Conservation (phyloP, 1,139 yeast genomes). For the Debaryomyces subglobosus region DNA sequence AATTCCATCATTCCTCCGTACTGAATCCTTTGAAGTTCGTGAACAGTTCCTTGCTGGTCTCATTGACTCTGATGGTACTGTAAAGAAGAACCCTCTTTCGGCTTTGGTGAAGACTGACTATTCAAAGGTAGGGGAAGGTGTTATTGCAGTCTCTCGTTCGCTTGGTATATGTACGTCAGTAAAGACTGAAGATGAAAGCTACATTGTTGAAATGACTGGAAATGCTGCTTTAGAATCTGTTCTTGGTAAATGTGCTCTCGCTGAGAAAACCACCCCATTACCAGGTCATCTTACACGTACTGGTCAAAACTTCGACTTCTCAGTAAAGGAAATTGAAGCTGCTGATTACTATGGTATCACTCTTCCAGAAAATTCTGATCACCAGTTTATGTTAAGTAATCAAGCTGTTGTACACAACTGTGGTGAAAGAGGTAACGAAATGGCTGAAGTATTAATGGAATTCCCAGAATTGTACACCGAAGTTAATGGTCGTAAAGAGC, state of each 20-base stretch:
- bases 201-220: slow-evolving; percentile 18
- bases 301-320: slow-evolving; percentile 29
- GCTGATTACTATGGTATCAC: slow-evolving; percentile 45
- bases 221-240: slow-evolving; percentile 21
- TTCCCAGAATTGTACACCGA: slow-evolving; percentile 97
- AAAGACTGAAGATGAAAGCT: slow-evolving; percentile 9
- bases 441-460: slow-evolving; percentile 99
- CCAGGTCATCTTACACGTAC: slow-evolving; percentile 19
- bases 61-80: slow-evolving; percentile 38
- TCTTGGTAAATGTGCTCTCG: slow-evolving; percentile 23
- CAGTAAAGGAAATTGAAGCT: slow-evolving; percentile 23
- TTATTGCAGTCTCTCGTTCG: slow-evolving; percentile 39
- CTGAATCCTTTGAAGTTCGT: slow-evolving; percentile 31
- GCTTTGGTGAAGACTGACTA: slow-evolving; percentile 33
- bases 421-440: slow-evolving; percentile 97
- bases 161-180: slow-evolving; percentile 35
- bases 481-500: slow-evolving; percentile 90
- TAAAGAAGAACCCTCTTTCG: slow-evolving; percentile 19
- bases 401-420: slow-evolving; percentile 41
- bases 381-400: slow-evolving; percentile 40
- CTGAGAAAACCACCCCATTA: slow-evolving; percentile 15
- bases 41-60: slow-evolving; percentile 45
- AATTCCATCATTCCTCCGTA: slow-evolving; percentile 20
- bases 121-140: slow-evolving; percentile 31
- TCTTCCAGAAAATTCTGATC: slow-evolving; percentile 38